Base-by-base conservation (phyloP, 2,329 filamentous ascomycete genomes). In the Cadophora sp. region DNA sequence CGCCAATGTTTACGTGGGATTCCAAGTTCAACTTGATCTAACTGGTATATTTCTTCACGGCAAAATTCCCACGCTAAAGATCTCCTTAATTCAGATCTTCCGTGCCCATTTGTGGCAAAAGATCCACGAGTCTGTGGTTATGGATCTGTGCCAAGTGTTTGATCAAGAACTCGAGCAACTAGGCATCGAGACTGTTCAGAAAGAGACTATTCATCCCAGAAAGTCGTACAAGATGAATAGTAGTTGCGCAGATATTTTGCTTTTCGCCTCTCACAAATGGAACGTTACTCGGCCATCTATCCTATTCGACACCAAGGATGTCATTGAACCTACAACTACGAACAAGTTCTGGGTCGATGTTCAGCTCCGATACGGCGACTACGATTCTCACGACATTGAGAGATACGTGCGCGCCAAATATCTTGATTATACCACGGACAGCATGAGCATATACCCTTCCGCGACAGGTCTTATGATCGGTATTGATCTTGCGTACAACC, bases 141-240 rank as follows among this genome's bases (percentile, higher is more conserved):
- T 99, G 96, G 96, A 99, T 84, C 81, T 99, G 76, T 98, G 96
- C 74, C 96, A 99, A 78, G 96, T 99, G 16, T 97, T 58, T 9
- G 62, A 64, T 64, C 55, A 58, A 77, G 96, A 99, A 78, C 83
- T 99, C 51, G 96, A 99, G 79, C 94, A 96, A 39, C 84, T 99
- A 4, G 94, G 94, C 43, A 97, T 99, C 66, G 96, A 99, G 80
- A 96, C 94, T 1, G 96, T 98, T 4, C 96, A 99, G 78, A 99
- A 99, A 81, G 96, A 99, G 82, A 98, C 96, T 0, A 99, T 99
- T 67, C 96, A 99, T 83, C 96, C 96, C 62, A 88, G 96, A 87
- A 99, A 99, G 48, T 97, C 94, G 4, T 99, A 99, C 88, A 99
- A 99, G 88, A 99, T 99, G 96, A 99, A 99, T 84, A 97, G 94